Evolutionary conservation across 2,329 filamentous ascomycete species (phyloP), one percentile per base, ranked within the genome.

Genomic region (Nannizziopsis barbatae): DNA sequence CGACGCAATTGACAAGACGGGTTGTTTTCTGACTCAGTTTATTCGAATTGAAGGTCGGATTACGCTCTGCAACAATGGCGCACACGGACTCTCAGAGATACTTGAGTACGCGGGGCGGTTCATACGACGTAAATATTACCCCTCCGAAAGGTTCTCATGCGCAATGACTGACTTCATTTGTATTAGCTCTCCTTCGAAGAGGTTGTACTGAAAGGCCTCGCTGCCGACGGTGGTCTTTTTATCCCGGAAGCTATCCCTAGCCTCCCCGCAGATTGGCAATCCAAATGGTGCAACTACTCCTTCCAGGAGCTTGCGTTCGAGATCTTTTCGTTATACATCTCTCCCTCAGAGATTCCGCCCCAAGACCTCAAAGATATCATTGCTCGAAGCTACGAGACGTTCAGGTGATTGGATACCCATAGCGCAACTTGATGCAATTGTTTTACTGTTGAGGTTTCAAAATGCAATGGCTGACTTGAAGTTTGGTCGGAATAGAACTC

Each of bases 151-250:
- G 9, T 20, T 27, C 14, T 12, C 18, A 4, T n/a, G 18, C 20
- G 8, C 15, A 22, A 15, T 33, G 31, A 33, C 17, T 49, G 14
- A 46, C 38, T 44, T 45, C n/a, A 38, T 18, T 10, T 22, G 33
- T 39, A 35, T 45, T 50, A 66, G 64, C 59, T 93, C 57, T 89
- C 86, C 45, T 95, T 95, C 65, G 89, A 95, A 68, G 81, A 88
- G 47, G 88, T 88, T 41, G 87, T 95, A 36, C 75, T 95, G 55
- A 93, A 94, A 67, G 88, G 88, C 39, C 80, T 95, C 50, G 88
- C 87, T 50, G 74, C 78, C 40, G 89, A 95, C 61, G 86, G 87
- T 50, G 89, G 89, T 46, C 80, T 95, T 22, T 95, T 90, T 72
- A 83, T 95, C 54, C 89, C 89, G 37, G 83, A 95, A 63, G 75